Base-by-base conservation (phyloP, 495 filamentous ascomycete species). In the Podospora didyma region DNA sequence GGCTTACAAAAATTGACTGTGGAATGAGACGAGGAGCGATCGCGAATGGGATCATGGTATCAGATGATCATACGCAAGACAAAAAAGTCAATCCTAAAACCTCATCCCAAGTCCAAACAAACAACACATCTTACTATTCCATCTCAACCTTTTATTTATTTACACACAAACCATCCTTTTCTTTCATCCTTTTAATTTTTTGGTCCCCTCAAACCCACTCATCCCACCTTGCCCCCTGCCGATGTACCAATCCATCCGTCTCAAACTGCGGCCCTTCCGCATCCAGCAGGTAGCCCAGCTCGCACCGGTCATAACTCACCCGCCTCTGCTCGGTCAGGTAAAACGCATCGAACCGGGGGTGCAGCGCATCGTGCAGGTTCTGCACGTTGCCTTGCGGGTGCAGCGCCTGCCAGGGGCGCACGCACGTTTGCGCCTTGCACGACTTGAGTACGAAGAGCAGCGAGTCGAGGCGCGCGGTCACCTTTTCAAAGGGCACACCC, bases 371-470 rank as follows among this genome's bases (percentile, higher is more conserved):
- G 20, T 54, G 56, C 23, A 78, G 56, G 44, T 62, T 73, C n/a
- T 56, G 62, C 37, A 77, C 71, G 46, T 72, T 72, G 3, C 78
- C 78, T 0, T 63, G 64, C 0, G 82, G 82, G 41, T 88, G 85
- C 0, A 88, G 73, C 0, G 76, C 73, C 44, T 71, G 59, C 86
- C 85, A 89, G 0, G 86, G 86, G 9, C 76, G 49, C 11, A 78
- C 73, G 59, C 85, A 88, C 0, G 77, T 79, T 31, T 57, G 51
- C 3, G 75, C 78, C 58, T 82, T 77, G 72, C 86, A 89, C 3
- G 82, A 83, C 63, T 89, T 87, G 31, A 86, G 69, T 2, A 88
- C 82, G 23, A 88, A 73, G 1, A 88, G 73, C 2, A 88, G 70
- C 1, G 82, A 75, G 62, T 89, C 84, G 0, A 88, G 68, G 2